Percentiles rank a stretch among this genome's conserved stretches.
phyloP scores from a whole-genome alignment of 805 yeast species.

The Kodamaea kakaduensis region DNA sequence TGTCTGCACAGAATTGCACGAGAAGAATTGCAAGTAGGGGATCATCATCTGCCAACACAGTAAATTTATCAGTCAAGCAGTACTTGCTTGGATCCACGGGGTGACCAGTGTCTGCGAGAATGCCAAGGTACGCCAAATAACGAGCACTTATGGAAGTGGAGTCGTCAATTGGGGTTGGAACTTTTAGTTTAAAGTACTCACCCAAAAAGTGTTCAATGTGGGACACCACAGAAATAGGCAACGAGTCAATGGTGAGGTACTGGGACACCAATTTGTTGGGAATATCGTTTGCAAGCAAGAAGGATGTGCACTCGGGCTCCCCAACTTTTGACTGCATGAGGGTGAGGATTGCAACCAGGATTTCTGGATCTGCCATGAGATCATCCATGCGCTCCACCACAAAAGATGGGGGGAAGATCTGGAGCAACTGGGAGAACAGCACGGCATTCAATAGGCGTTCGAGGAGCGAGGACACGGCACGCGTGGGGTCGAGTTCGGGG shows the following conservation, averaged over 20 bases:
- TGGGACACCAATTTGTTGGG: background rate
- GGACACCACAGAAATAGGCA: constrained; percentile 9
- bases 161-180: background rate
- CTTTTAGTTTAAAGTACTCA: background rate
- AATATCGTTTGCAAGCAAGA: background rate
- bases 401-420: background rate
- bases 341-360: background rate
- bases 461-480: background rate
- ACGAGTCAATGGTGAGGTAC: constrained; percentile 6
- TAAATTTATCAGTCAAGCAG: too few species aligned
- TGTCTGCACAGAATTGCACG: constrained; percentile 23
- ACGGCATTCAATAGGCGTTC: constrained; percentile 1
- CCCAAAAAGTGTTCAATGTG: constrained; percentile 10
- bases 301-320: background rate
- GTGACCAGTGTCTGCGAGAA: constrained; percentile 13
- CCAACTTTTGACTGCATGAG: background rate
- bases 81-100: constrained; percentile 10
- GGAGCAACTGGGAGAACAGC: constrained; percentile 1
- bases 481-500: constrained; percentile 1
- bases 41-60: constrained; percentile 18
- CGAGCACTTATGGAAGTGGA: constrained; percentile 19
- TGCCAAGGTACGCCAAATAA: constrained; percentile 16
- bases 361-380: background rate
- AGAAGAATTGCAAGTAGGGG: constrained; percentile 23
- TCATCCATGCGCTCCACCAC: background rate